These are phyloP conservation scores for Leucoagaricus sp. DNA, from an alignment of 1,284 basidiomycete genomes.

Conservation along the genomic window DNA sequence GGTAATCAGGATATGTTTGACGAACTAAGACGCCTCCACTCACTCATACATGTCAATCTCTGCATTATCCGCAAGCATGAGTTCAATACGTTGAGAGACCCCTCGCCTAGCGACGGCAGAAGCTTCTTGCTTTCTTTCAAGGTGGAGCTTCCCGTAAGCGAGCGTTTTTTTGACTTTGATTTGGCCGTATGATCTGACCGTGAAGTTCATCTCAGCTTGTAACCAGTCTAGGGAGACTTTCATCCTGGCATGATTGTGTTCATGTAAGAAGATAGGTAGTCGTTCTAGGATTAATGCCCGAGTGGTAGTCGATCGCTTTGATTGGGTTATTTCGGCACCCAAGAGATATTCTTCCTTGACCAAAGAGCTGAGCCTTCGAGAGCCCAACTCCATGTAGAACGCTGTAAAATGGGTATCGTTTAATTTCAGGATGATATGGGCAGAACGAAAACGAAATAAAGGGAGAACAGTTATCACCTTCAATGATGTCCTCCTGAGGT, in stretches of 20 bases:
- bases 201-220: conserved; percentile 67
- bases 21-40: conserved; percentile 33
- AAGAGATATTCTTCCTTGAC: conserved; percentile 79
- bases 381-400: conserved; percentile 70
- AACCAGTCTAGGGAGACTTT: conserved; percentile 78
- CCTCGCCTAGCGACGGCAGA: conserved; percentile 73
- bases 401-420: conserved; percentile 35
- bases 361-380: conserved; percentile 68
- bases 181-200: conserved; percentile 68
- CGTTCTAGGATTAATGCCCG: conserved; percentile 80
- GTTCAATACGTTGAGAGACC: conserved; percentile 63
- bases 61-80: conserved; percentile 76
- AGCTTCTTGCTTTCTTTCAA: conserved; percentile 61
- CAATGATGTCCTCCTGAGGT: conserved; percentile 88
- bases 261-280: conserved; percentile 89
- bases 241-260: conserved; percentile 75
- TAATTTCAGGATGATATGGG: no score
- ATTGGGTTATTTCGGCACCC: conserved; percentile 50
- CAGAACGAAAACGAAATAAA: no score
- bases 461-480: conserved; percentile 58
- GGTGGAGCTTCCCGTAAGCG: conserved; percentile 47
- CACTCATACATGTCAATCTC: conserved; percentile 93
- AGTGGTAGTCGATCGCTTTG: conserved; percentile 50
- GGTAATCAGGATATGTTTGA: neutral
- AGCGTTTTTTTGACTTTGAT: conserved; percentile 64